Percentiles rank a stretch among this genome's conserved stretches.
Conservation (phyloP, 257 asterid species). For the Mentha longifolia region DNA sequence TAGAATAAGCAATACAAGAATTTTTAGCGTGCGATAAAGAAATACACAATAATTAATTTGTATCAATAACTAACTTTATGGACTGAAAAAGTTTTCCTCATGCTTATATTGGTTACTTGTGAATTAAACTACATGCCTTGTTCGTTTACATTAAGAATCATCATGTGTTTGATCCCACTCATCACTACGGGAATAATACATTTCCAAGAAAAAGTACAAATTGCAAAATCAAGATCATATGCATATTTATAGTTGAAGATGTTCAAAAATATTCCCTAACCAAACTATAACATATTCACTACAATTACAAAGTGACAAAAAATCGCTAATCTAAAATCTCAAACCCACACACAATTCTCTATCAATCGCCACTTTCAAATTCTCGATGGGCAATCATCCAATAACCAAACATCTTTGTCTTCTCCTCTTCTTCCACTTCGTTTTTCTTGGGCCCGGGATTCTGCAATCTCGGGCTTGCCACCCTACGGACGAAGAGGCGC, state of each 20-base stretch:
- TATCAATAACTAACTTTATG: neutral
- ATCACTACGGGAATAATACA: neutral
- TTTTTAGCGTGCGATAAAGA: neutral
- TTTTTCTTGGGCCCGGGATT: slow-evolving; percentile 21
- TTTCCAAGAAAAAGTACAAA: neutral
- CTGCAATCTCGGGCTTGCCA: slow-evolving; percentile 52
- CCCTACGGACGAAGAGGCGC: slow-evolving; percentile 50
- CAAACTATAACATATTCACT: slow-evolving; percentile 24
- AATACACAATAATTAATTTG: neutral
- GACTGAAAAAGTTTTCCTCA: neutral
- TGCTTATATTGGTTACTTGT: neutral
- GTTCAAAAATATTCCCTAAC: slow-evolving; percentile 26
- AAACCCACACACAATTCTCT: neutral
- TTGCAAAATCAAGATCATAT: neutral
- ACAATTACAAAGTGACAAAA: slow-evolving; percentile 37
- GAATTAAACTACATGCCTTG: neutral
- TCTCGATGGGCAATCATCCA: slow-evolving; percentile 35
- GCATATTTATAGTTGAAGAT: slow-evolving; percentile 15
- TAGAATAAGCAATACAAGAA: neutral
- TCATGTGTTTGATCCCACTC: slow-evolving; percentile 5
- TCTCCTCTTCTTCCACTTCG: slow-evolving; percentile 29
- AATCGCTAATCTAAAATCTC: slow-evolving; percentile 24
- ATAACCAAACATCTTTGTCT: slow-evolving; percentile 25
- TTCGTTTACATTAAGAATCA: neutral
- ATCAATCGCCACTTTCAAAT: slow-evolving; percentile 6